Evolutionary conservation across 1,284 basidiomycete species (phyloP).

Genomic region (Puccinia triticina): DNA sequence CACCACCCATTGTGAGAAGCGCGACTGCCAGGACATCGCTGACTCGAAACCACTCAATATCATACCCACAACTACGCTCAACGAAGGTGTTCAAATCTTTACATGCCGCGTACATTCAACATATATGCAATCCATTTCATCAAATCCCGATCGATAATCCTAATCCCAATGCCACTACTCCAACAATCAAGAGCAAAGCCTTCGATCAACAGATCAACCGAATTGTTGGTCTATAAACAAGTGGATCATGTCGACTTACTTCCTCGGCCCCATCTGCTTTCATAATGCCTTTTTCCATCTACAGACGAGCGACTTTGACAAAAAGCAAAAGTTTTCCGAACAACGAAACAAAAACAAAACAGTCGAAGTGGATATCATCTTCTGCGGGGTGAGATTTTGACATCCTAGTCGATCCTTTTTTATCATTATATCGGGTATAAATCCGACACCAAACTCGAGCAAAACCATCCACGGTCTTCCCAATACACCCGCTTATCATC

Average conservation of each 20-base stretch:
- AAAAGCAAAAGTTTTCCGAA: too few relatives aligned
- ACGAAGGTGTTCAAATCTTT: conserved; percentile 41
- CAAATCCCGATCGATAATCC: conserved; percentile 22
- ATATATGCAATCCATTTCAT: conserved; percentile 47
- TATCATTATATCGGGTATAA: neutral
- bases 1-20: too few relatives aligned
- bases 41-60: neutral
- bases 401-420: neutral
- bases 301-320: neutral
- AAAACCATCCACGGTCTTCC: conserved; percentile 31
- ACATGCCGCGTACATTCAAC: conserved; percentile 43
- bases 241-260: neutral
- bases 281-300: neutral
- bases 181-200: conserved; percentile 33
- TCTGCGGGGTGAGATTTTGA: too few relatives aligned
- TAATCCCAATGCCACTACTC: conserved; percentile 17
- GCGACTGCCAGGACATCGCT: neutral
- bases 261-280: neutral
- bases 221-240: conserved; percentile 25
- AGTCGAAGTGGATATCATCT: too few relatives aligned
- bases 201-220: conserved; percentile 40
- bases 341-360: too few relatives aligned
- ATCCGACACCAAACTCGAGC: neutral
- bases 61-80: neutral
- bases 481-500: conserved; percentile 46